Percentiles rank a stretch among this genome's conserved stretches.
phyloP scores from a whole-genome alignment of 768 basidiomycete genomes.

The Lactarius akahatsu region DNA sequence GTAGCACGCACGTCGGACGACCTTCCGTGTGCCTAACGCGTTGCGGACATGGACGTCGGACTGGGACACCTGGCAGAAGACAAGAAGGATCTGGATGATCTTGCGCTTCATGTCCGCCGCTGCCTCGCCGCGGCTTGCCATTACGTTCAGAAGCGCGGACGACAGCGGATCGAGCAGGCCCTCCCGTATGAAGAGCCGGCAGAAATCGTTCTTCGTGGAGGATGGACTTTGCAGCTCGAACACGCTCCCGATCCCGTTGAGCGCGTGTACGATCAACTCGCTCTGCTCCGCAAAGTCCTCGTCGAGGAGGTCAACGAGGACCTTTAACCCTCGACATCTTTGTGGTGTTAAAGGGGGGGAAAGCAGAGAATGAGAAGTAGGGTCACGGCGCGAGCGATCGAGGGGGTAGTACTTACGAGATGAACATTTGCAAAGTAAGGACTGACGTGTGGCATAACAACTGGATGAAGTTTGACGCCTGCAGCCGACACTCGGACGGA shows the following conservation, averaged over 20 bases:
- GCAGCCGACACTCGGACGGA: conserved; percentile 88
- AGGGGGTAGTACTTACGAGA: conserved; percentile 68
- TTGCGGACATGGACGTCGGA: conserved; percentile 91
- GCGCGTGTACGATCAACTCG: conserved; percentile 87
- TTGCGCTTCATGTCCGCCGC: conserved; percentile 79
- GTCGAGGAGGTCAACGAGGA: conserved; percentile 93
- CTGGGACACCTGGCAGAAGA: conserved; percentile 97
- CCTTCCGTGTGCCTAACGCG: conserved; percentile 86
- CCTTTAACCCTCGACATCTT: conserved; percentile 79
- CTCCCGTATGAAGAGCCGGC: conserved; percentile 96
- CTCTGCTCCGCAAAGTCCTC: conserved; percentile 93
- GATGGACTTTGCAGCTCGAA: conserved; percentile 96
- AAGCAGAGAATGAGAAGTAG: no score
- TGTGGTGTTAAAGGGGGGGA: no score
- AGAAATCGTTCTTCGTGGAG: conserved; percentile 92
- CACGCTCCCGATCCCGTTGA: conserved; percentile 92
- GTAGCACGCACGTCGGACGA: conserved; percentile 72
- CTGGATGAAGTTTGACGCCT: conserved; percentile 93
- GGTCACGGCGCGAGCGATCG: no score
- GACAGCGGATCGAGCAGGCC: conserved; percentile 92
- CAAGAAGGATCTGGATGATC: conserved; percentile 82
- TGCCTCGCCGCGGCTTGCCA: conserved; percentile 64
- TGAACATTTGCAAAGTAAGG: conserved; percentile 97
- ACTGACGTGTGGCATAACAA: conserved; percentile 90
- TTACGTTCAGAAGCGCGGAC: conserved; percentile 84